A percentile compares a stretch with the other conserved stretches of the same genome.
These are phyloP conservation scores for Celoporthe dispersa DNA, from an alignment of 2,329 filamentous ascomycete genomes.

Conservation along the genomic window DNA sequence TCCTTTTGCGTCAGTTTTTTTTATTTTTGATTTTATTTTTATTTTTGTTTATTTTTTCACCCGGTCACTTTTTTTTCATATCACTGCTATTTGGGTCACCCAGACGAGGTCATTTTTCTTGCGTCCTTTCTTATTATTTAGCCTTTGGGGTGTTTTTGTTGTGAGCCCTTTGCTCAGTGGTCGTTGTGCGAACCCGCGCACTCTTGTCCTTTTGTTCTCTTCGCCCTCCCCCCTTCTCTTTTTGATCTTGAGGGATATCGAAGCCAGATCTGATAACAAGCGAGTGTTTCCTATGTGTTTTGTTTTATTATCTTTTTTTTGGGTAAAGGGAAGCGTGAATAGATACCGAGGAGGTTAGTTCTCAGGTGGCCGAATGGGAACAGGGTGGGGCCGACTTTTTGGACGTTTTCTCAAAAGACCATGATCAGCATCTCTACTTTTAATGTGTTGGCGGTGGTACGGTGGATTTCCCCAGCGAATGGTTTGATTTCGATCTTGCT, in stretches of 20 bases:
- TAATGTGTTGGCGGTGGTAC: neutral
- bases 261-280: neutral
- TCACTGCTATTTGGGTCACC: neutral
- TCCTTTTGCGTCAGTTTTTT: conserved; percentile 5
- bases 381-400: neutral
- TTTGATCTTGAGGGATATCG: neutral
- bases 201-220: neutral
- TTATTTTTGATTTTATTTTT: conserved; percentile 2
- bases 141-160: neutral
- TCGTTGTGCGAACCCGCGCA: neutral
- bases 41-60: neutral
- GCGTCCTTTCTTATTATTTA: neutral
- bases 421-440: neutral
- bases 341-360: neutral
- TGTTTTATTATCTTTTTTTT: neutral
- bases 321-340: neutral
- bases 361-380: neutral
- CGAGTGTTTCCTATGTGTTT: conserved; percentile 3
- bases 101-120: conserved; percentile 23
- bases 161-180: neutral
- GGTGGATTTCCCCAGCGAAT: neutral
- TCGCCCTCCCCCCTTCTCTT: neutral
- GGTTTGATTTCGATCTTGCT: neutral
- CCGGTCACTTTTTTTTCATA: neutral
- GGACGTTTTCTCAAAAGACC: neutral